These are phyloP conservation scores for Cicer judaicum DNA, from an alignment of 306 rosid genomes.

Conservation along the genomic window DNA sequence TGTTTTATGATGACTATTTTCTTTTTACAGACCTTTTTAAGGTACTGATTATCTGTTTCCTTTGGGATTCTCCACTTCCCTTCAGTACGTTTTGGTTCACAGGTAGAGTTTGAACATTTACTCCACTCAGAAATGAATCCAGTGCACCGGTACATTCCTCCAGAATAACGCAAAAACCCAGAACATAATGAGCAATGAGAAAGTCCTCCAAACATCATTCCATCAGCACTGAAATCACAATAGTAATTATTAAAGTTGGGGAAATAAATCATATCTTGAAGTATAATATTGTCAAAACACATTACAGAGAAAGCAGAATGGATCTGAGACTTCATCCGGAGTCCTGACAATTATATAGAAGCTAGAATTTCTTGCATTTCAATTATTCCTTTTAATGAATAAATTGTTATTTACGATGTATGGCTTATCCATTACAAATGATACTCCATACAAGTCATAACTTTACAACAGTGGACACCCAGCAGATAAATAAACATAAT, in stretches of 20 bases:
- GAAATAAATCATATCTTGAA: constrained; percentile 35
- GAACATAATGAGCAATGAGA: constrained; percentile 76
- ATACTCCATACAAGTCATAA: constrained; percentile 27
- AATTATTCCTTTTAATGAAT: constrained; percentile 34
- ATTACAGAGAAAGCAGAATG: constrained; percentile 18
- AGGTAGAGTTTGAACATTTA: constrained; percentile 83
- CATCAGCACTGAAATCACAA: constrained; percentile 74
- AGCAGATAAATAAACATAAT: constrained; percentile 29
- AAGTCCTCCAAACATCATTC: constrained; percentile 98
- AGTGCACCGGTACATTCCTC: constrained; percentile 82
- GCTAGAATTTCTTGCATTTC: constrained; percentile 36
- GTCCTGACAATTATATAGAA: constrained; percentile 19
- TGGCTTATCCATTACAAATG: constrained; percentile 23
- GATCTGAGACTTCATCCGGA: constrained; percentile 20
- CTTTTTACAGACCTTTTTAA: constrained; percentile 63
- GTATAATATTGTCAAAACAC: constrained; percentile 24
- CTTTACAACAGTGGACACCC: constrained; percentile 26
- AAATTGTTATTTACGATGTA: constrained; percentile 3
- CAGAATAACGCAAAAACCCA: constrained; percentile 72
- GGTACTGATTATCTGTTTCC: constrained; percentile 73
- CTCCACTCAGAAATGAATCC: constrained; percentile 88
- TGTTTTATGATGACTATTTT: constrained; percentile 16
- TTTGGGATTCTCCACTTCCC: constrained; percentile 92
- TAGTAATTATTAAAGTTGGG: constrained; percentile 3
- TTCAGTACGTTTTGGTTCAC: constrained; percentile 65